phyloP scores from a whole-genome alignment of 192 early-diverging fungal genomes.

The Dispira simplex region DNA sequence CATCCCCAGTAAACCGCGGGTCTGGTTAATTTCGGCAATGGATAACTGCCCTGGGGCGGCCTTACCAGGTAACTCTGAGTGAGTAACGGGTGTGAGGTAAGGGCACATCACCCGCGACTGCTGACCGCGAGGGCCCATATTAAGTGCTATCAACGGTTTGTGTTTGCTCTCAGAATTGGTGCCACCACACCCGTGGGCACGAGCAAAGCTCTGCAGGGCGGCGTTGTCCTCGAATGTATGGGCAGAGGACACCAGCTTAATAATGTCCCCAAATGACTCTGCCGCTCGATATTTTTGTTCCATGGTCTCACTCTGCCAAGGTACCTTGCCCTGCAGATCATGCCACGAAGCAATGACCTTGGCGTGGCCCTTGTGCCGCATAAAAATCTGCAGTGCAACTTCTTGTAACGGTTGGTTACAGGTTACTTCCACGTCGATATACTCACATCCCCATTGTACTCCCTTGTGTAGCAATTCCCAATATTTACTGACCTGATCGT shows the following conservation, averaged over 20 bases:
- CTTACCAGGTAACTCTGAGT: constrained; percentile 49
- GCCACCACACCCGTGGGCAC: background rate
- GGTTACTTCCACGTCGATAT: constrained; percentile 73
- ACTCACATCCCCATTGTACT: constrained; percentile 82
- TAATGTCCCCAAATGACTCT: constrained; percentile 56
- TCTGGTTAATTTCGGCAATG: constrained; percentile 57
- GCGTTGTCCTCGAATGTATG: constrained; percentile 67
- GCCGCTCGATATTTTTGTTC: constrained; percentile 36
- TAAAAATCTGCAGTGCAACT: constrained; percentile 27
- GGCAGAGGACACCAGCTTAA: constrained; percentile 85
- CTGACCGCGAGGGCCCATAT: constrained; percentile 88
- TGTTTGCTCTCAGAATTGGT: constrained; percentile 8
- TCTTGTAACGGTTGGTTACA: constrained; percentile 11
- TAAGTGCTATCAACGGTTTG: constrained; percentile 80
- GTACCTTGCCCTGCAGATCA: constrained; percentile 44
- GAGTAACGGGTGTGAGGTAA: constrained; percentile 91
- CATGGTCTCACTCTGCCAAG: constrained; percentile 43
- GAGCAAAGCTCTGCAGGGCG: constrained; percentile 53
- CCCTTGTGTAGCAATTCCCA: constrained; percentile 48
- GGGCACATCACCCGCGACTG: constrained; percentile 78
- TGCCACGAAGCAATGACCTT: constrained; percentile 82
- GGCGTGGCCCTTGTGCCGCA: constrained; percentile 39
- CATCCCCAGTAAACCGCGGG: constrained; percentile 52
- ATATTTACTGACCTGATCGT: constrained; percentile 40
- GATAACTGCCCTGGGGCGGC: constrained; percentile 94